phyloP scores from a whole-genome alignment of 75 land plant species.

The Picea sitchensis region DNA sequence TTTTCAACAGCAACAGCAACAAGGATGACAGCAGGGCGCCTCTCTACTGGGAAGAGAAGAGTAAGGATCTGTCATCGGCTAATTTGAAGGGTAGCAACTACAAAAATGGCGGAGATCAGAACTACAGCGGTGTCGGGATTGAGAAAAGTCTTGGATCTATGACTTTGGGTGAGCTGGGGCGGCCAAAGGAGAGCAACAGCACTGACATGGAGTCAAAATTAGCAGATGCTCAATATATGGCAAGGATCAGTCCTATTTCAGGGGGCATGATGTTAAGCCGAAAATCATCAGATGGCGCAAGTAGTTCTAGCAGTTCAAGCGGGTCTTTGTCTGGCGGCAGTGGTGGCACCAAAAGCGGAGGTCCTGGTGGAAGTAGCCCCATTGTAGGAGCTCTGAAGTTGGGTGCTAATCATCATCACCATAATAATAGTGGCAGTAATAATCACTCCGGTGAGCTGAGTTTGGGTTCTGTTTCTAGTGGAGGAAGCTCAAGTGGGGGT shows the following conservation, averaged over 20 bases:
- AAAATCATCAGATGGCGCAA: constrained; percentile 12
- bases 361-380: constrained; percentile 4
- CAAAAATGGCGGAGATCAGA: not conserved
- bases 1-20: not conserved
- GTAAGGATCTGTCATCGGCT: not conserved
- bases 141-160: constrained; percentile 7
- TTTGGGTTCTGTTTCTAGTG: constrained; percentile 8
- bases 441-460: constrained; percentile 7
- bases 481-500: constrained; percentile 10
- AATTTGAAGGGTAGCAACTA: not conserved
- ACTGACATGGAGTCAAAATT: not conserved
- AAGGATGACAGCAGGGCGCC: constrained; percentile 4
- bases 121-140: not conserved
- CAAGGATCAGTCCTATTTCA: not conserved
- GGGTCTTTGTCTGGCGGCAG: constrained; percentile 6
- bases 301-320: constrained; percentile 9
- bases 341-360: constrained; percentile 4
- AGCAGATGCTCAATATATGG: not conserved
- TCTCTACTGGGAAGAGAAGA: constrained; percentile 6
- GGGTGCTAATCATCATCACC: constrained; percentile 4
- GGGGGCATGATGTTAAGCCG: not conserved
- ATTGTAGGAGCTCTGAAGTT: not conserved
- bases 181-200: not conserved
- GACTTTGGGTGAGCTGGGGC: not conserved
- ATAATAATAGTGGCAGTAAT: not conserved